phyloP scores from a whole-genome alignment of 345 rosid genomes.

The Eucalyptus marginata region DNA sequence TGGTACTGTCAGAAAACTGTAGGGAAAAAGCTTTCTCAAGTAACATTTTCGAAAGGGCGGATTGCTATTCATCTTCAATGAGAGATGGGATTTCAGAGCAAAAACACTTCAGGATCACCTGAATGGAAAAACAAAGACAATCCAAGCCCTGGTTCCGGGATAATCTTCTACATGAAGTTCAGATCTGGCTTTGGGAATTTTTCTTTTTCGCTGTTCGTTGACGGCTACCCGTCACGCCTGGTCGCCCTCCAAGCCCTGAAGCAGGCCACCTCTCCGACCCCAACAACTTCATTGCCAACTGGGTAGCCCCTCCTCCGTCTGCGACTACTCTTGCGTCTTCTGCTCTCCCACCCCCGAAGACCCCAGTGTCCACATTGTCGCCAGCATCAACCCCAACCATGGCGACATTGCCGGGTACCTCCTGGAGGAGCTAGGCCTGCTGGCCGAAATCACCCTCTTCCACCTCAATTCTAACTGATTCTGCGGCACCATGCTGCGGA shows the following conservation, averaged over 20 bases:
- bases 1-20: too few species aligned
- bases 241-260: slow-evolving; percentile 71
- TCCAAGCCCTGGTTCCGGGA: too few species aligned
- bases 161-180: too few species aligned
- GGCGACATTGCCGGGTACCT: slow-evolving; percentile 66
- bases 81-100: too few species aligned
- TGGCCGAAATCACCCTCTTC: slow-evolving; percentile 59
- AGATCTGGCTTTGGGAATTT: too few species aligned
- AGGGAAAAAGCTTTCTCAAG: too few species aligned
- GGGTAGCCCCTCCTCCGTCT: slow-evolving; percentile 50
- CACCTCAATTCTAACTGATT: slow-evolving; percentile 64
- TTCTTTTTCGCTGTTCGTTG: too few species aligned
- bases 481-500: slow-evolving; percentile 43
- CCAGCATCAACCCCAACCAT: slow-evolving; percentile 67
- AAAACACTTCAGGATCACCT: too few species aligned
- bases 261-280: slow-evolving; percentile 63
- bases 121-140: too few species aligned
- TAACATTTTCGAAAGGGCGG: too few species aligned
- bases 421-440: slow-evolving; percentile 60
- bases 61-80: too few species aligned
- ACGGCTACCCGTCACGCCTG: neutral
- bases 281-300: slow-evolving; percentile 22
- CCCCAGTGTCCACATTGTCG: slow-evolving; percentile 34
- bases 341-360: slow-evolving; percentile 49
- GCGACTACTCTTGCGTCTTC: slow-evolving; percentile 38